A percentile compares a stretch with the other conserved stretches of the same genome.
phyloP scores from a whole-genome alignment of 1,139 yeast species.

The Pichia sp. region DNA sequence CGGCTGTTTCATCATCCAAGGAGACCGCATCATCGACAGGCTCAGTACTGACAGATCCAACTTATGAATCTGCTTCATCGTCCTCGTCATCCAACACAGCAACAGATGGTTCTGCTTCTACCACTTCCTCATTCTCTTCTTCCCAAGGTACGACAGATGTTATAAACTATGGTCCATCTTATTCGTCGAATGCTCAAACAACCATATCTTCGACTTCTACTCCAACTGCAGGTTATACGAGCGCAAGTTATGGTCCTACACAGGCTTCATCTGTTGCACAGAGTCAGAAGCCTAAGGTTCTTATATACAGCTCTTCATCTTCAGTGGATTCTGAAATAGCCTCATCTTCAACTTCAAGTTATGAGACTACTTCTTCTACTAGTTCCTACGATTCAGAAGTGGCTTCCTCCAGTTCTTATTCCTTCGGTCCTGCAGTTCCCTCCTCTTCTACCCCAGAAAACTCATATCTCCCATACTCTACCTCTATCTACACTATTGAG shows the following conservation, averaged over 20 bases:
- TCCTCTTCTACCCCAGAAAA: neutral
- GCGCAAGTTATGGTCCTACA: neutral
- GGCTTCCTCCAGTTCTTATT: neutral
- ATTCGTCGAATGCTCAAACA: neutral
- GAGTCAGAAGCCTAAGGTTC: neutral
- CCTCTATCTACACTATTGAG: neutral
- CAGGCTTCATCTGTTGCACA: neutral
- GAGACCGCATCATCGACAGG: too few relatives aligned
- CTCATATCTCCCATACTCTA: neutral
- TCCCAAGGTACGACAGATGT: too few relatives aligned
- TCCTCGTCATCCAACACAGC: too few relatives aligned
- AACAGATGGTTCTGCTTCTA: too few relatives aligned
- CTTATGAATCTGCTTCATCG: too few relatives aligned
- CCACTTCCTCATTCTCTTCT: too few relatives aligned
- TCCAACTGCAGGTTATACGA: neutral
- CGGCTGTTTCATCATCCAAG: too few relatives aligned
- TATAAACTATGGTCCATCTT: constrained; percentile 1
- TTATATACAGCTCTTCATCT: neutral
- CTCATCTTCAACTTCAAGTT: neutral
- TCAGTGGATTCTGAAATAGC: neutral
- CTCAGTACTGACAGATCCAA: too few relatives aligned
- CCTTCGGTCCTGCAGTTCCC: neutral
- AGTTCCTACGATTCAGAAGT: neutral
- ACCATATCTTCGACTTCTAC: neutral
- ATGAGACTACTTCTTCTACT: neutral